Base-by-base conservation (phyloP, 352 stramenopile species). In the Salisapilia sapeloensis region DNA sequence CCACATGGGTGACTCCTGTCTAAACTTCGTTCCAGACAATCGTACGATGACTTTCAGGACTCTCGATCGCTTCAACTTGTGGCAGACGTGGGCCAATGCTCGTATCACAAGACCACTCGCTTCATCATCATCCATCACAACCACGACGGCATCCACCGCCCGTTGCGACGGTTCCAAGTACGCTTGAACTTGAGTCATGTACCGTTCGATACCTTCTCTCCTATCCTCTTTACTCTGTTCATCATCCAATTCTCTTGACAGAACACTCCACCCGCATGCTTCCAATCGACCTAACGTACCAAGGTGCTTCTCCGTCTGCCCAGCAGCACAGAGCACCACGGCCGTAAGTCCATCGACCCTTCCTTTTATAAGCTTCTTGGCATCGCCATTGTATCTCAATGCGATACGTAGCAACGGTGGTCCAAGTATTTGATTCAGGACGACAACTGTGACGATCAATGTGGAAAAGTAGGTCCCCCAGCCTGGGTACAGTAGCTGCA, bases 381-480 rank as follows among this genome's bases (percentile, higher is more conserved):
- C 62, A 13, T 79, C 63, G 12, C 60, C 60, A 0, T 76, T 60
- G 16, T 48, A 56, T 1, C 56, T 54, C 19, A 79, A 17, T 24
- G 74, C 63, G 33, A 69, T 71, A 1, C 63, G 60, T 23, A 79
- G 33, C 39, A 79, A 21, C 22, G 63, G 63, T 7, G 65, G 65
- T 7, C 65, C 65, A 6, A 78, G 41, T 4, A 81, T 34, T 36
- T 81, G 65, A 32, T 81, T 81, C 34, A 49, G 75, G 33, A 81
- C 76, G 17, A 81, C 65, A 10, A 78, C 61, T 1, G 65, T 57
- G 27, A 78, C 60, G 31, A 81, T 78, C 60, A 78, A 71, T 5
- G 65, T 78, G 23, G 65, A 67, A 25, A 81, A 81, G 42, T 72
- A 76, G 35, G 48, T 63, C 4, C 65, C 65, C 65, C 65, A 81